phyloP scores from a whole-genome alignment of 1,139 yeast genomes.

The Debaryomycetaceae sp. region DNA sequence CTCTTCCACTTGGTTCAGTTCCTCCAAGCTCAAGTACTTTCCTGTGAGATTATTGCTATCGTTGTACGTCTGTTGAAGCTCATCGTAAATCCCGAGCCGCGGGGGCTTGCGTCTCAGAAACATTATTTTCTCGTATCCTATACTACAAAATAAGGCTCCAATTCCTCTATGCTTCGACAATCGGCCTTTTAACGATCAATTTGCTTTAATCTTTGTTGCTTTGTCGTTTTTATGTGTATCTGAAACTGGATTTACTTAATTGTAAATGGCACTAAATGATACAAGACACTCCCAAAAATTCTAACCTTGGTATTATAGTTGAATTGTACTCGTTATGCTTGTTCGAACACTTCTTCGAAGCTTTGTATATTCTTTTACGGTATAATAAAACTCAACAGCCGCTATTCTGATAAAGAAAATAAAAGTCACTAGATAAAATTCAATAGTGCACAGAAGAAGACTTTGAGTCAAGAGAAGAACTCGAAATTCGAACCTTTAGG shows the following conservation, averaged over 20 bases:
- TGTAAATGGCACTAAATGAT: background rate
- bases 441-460: background rate
- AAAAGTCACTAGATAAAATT: background rate
- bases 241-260: background rate
- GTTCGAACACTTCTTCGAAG: too few species aligned
- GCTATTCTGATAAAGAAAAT: conserved; percentile 1
- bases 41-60: conserved; percentile 60
- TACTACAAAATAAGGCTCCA: too few species aligned
- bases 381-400: background rate
- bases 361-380: too few species aligned
- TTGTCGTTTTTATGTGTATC: background rate
- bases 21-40: conserved; percentile 56
- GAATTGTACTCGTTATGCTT: too few species aligned
- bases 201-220: background rate
- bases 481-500: too few species aligned
- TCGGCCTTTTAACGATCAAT: too few species aligned
- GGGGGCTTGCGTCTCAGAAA: conserved; percentile 58
- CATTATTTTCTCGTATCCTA: too few species aligned
- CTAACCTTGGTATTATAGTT: too few species aligned
- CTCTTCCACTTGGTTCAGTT: conserved; percentile 46
- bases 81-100: conserved; percentile 49
- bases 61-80: conserved; percentile 57
- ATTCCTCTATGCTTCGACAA: too few species aligned
- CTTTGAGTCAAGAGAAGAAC: background rate
- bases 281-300: too few species aligned